Base-by-base conservation (phyloP, 2,329 filamentous ascomycete species). In the Dactylellina drechsleri region DNA sequence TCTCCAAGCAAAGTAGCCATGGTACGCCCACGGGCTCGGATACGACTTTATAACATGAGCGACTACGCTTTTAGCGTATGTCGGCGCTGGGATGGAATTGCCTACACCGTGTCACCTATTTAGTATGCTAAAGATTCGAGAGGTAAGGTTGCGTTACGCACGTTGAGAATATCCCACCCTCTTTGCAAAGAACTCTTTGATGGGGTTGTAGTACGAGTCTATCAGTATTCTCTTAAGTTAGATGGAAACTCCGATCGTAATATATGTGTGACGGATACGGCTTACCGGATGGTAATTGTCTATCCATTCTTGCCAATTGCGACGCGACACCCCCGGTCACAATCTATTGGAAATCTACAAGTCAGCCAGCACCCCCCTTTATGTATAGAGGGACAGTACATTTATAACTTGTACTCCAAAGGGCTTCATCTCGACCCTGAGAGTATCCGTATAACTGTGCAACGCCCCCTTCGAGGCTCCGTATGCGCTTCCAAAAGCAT, bases 401-500 rank as follows among this genome's bases (percentile, higher is more conserved):
- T 74, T 74, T 12, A 74, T 64, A 58, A 74, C 62, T 56, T 74
- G 45, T 28, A 74, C 70, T 76, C 76, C 76, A 49, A 79, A 79
- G n/a, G 77, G 76, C 57, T 76, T 77, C 23, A 85, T 80, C 77
- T 85, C 83, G 45, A 84, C 75, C 4, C 83, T 82, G 77, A 84
- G 75, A n/a, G 81, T 82, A 66, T 82, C 79, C 2, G 81, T 81
- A 57, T 84, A 80, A 54, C 80, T 79, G 18, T 81, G 79, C 0
- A 85, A 78, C 0, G 84, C 83, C 0, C 81, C 83, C 68, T 85
- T 85, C 62, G 81, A 82, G 5, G 83, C 81, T 59, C 83, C 83
- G 78, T 85, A 85, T 18, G 80, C 78, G 6, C 80, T 81, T 3
- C 81, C 79, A 71, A 83, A 84, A 6, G 81, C 81, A 2, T 81